Percentiles rank a stretch among this genome's conserved stretches.
Evolutionary conservation across 2,329 filamentous ascomycete genomes (phyloP).

Genomic region (Zopfia rhizophila): DNA sequence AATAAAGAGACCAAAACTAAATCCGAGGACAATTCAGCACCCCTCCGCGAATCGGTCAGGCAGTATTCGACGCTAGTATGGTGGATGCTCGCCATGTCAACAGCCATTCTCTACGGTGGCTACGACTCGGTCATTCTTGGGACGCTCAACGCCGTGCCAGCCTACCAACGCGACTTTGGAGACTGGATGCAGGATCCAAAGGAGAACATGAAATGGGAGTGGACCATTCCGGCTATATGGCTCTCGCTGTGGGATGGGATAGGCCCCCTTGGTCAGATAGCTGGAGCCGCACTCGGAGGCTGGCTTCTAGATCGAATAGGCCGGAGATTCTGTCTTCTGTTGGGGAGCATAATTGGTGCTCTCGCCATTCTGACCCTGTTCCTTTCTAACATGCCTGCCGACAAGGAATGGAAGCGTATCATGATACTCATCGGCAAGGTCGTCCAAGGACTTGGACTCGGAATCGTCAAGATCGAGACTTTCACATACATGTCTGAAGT

Average conservation of each 20-base stretch:
- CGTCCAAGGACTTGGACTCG: slow-evolving; percentile 55
- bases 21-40: too few species aligned
- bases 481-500: slow-evolving; percentile 61
- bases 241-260: slow-evolving; percentile 58
- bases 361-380: slow-evolving; percentile 51
- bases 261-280: slow-evolving; percentile 51
- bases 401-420: slow-evolving; percentile 43
- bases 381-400: slow-evolving; percentile 41
- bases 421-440: slow-evolving; percentile 57
- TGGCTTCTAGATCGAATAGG: slow-evolving; percentile 55
- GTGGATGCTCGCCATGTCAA: slow-evolving; percentile 24
- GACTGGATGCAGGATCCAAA: slow-evolving; percentile 9
- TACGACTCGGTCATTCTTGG: slow-evolving; percentile 53
- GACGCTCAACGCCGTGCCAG: slow-evolving; percentile 66
- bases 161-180: slow-evolving; percentile 66
- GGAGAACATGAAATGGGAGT: slow-evolving; percentile 9
- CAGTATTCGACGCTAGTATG: slow-evolving; percentile 23
- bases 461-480: slow-evolving; percentile 54
- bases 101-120: slow-evolving; percentile 21
- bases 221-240: slow-evolving; percentile 55
- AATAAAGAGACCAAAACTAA: too few species aligned
- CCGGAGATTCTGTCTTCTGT: slow-evolving; percentile 49
- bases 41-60: slow-evolving; percentile 19
- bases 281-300: slow-evolving; percentile 53
- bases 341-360: slow-evolving; percentile 52